Conservation (phyloP, 2,329 filamentous ascomycete genomes). For the Botrytis cinerea region DNA sequence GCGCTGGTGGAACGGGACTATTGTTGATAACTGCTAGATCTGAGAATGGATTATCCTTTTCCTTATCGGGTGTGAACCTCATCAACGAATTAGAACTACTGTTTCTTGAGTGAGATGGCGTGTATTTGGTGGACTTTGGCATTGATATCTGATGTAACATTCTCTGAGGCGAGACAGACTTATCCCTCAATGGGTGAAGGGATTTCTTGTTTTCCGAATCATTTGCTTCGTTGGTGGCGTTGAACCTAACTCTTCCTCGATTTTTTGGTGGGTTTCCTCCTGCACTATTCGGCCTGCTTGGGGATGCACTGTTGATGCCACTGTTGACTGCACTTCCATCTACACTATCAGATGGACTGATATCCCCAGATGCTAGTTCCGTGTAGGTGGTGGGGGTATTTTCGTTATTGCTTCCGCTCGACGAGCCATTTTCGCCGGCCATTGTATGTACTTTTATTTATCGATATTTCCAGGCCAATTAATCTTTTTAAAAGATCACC, state of each 20-base stretch:
- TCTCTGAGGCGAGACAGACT: constrained; percentile 27
- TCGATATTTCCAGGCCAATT: constrained; percentile 3
- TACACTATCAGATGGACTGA: constrained; percentile 9
- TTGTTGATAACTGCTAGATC: constrained; percentile 27
- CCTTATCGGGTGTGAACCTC: constrained; percentile 33
- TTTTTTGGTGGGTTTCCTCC: constrained; percentile 27
- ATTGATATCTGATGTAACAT: constrained; percentile 22
- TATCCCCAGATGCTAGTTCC: constrained; percentile 3
- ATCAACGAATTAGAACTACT: constrained; percentile 30
- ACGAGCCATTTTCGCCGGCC: constrained; percentile 1
- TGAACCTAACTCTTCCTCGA: constrained; percentile 40
- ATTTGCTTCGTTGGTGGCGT: constrained; percentile 40
- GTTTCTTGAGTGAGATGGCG: constrained; percentile 38
- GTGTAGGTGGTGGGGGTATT: constrained; percentile 1
- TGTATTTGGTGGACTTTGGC: constrained; percentile 28
- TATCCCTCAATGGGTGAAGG: constrained; percentile 33
- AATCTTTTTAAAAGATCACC: neutral
- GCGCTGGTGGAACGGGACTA: constrained; percentile 16
- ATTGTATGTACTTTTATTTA: neutral
- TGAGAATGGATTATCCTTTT: constrained; percentile 38
- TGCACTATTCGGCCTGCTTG: constrained; percentile 36
- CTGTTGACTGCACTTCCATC: neutral
- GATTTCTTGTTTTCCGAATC: constrained; percentile 38
- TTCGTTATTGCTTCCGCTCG: constrained; percentile 18
- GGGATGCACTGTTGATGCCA: constrained; percentile 27